Percentiles rank a stretch among this genome's conserved stretches.
Evolutionary conservation across 257 asterid species (phyloP).

Genomic region (Solanum neorickii): DNA sequence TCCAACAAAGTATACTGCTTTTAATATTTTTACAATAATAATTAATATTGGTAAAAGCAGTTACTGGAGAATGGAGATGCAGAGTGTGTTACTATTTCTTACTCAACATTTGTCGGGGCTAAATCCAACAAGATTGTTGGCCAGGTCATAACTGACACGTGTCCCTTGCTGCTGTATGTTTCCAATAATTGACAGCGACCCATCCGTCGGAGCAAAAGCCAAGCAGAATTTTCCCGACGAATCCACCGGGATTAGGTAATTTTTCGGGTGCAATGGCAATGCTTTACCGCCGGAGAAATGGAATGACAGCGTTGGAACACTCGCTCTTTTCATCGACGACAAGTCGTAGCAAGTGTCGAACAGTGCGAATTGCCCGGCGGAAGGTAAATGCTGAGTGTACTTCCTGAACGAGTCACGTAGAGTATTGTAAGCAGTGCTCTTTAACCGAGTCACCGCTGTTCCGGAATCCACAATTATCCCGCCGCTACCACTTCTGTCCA

Average conservation of each 20-base stretch:
- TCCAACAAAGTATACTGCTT: neutral
- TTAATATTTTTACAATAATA: neutral
- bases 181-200: constrained; percentile 63
- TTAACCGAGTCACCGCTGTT: constrained; percentile 72
- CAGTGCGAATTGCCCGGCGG: constrained; percentile 25
- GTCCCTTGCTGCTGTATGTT: constrained; percentile 86
- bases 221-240: constrained; percentile 45
- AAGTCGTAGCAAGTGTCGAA: constrained; percentile 77
- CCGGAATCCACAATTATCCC: constrained; percentile 91
- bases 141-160: constrained; percentile 64
- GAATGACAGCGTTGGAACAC: constrained; percentile 60
- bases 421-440: constrained; percentile 28
- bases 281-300: constrained; percentile 34
- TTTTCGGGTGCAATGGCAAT: constrained; percentile 35
- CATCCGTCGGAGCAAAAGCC: constrained; percentile 56
- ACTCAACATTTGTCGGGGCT: constrained; percentile 62
- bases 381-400: constrained; percentile 7
- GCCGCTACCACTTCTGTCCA: constrained; percentile 44
- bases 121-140: constrained; percentile 41
- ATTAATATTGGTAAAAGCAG: neutral
- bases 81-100: neutral
- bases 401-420: constrained; percentile 43
- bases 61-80: neutral
- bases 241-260: constrained; percentile 60
- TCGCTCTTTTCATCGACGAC: constrained; percentile 18